Evolutionary conservation across 352 stramenopile genomes (phyloP), one percentile per base, ranked within the genome.

Genomic region (Pythium sp.): DNA sequence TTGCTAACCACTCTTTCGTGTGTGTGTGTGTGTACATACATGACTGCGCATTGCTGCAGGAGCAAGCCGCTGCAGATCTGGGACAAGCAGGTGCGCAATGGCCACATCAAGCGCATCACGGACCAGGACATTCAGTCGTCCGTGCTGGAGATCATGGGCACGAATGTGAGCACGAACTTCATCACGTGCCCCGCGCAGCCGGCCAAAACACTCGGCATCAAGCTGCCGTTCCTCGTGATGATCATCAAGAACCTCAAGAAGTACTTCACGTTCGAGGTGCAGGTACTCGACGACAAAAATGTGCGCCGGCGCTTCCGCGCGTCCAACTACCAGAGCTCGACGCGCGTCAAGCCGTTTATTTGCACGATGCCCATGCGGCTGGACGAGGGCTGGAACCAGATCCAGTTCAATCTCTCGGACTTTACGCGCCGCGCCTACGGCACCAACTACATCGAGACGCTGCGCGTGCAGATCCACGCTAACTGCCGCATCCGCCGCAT

Each of bases 241-340:
- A 99, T 99, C 72, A 96, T 99, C 68, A 99, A 99, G 83, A 99
- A 99, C 80, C 75, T 99, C 49, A 98, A 99, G 67, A 99, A 99
- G 83, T 99, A 99, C 79, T 99, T 99, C 73, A 99, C 96, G 36
- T 99, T 99, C 71, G 97, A 99, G 78, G 97, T 99, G 28, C 94
- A 98, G 82, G 96, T 99, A 58, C 86, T 99, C 22, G 97, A 99
- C 74, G 97, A 99, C 82, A 99, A 99, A 87, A 98, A 98, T 71
- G 95, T 99, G 57, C 92, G 94, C 46, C 91, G 95, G 68, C 84
- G 96, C 65, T 99, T 99, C 79, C 87, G 97, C 54, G 96, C 96
- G 46, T 98, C 92, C 67, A 99, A 99, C 76, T 99, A 99, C 78
- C 95, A 98, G 81, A 98, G 90, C 69, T 98, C 93, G 43, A 99